Base-by-base conservation (phyloP, 2,329 filamentous ascomycete genomes). In the Fusarium sp. region DNA sequence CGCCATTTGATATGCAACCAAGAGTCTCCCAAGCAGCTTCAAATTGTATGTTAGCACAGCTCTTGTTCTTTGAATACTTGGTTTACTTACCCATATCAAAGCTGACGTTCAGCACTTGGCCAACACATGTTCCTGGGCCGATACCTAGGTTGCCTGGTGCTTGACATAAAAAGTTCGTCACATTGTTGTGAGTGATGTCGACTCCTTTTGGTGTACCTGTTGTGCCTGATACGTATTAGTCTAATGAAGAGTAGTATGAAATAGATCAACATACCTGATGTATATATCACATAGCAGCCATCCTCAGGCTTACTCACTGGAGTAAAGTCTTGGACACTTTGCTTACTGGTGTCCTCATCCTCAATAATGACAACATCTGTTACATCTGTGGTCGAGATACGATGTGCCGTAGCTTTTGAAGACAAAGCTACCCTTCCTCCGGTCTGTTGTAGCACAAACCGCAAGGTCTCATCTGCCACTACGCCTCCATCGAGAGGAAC, bases 171-270 rank as follows among this genome's bases (percentile, higher is more conserved):
- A 88, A 79, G 76, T 90, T 90, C n/a, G 85, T 85, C 18, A 89
- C 87, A 66, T 88, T 88, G 28, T 79, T 78, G 66, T 91, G 89
- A 22, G 84, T 85, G 18, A 90, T 85, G 75, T 90, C 87, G 6
- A 90, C 88, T 8, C 89, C 89, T 73, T 90, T 90, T 12, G 89
- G 88, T 28, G 83, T 85, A 3, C 89, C 89, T 0, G 89, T 90
- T 20, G 88, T 90, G 28, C 82, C 82, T 84, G 47, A 5, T 7
- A 17, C 24, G 10, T 28, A 13, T 69, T 15, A 69, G 64, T 9
- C 1, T n/a, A 10, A 5, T 6, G 8, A 20, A 4, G 8, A 20
- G 3, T 6, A 11, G 9, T 15, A 17, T n/a, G 6, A 38, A 13
- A 30, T 36, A 9, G 6, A 5, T 30, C 2, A 17, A 60, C 77